Conservation (phyloP, 768 basidiomycete genomes). For the Gautieria morchelliformis region DNA sequence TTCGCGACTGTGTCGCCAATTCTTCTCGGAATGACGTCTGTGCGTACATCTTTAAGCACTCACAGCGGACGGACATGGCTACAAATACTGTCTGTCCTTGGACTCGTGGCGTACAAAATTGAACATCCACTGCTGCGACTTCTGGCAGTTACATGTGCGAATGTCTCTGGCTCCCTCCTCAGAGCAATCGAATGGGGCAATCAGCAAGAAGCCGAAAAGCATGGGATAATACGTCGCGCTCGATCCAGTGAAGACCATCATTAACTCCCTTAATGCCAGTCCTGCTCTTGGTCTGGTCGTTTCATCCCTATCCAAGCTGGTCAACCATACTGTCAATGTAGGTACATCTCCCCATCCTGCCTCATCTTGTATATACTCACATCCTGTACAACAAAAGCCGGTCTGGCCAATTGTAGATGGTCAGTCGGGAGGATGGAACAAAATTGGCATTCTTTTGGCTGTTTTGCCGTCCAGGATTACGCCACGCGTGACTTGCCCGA, state of each 20-base stretch:
- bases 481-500: conserved; percentile 28
- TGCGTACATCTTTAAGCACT: conserved; percentile 38
- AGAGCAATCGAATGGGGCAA: conserved; percentile 46
- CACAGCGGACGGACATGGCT: conserved; percentile 40
- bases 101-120: conserved; percentile 42
- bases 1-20: conserved; percentile 62
- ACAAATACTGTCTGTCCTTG: conserved; percentile 40
- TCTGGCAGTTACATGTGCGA: conserved; percentile 46
- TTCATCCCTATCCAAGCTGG: conserved; percentile 62
- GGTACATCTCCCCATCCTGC: not conserved
- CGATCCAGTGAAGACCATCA: not conserved
- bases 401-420: conserved; percentile 75
- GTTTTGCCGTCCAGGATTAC: conserved; percentile 49
- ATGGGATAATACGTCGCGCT: conserved; percentile 35
- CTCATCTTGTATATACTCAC: not conserved
- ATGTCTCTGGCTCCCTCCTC: conserved; percentile 37
- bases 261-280: conserved; percentile 29
- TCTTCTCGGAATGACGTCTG: conserved; percentile 38
- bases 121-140: conserved; percentile 46
- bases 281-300: conserved; percentile 53
- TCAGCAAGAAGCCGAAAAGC: conserved; percentile 18
- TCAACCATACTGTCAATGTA: conserved; percentile 76
- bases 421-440: conserved; percentile 61
- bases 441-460: conserved; percentile 50
- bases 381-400: not conserved